These are phyloP conservation scores for Aegilops sharonensis DNA, from an alignment of 176 grass and related monocot genomes.

Conservation along the genomic window DNA sequence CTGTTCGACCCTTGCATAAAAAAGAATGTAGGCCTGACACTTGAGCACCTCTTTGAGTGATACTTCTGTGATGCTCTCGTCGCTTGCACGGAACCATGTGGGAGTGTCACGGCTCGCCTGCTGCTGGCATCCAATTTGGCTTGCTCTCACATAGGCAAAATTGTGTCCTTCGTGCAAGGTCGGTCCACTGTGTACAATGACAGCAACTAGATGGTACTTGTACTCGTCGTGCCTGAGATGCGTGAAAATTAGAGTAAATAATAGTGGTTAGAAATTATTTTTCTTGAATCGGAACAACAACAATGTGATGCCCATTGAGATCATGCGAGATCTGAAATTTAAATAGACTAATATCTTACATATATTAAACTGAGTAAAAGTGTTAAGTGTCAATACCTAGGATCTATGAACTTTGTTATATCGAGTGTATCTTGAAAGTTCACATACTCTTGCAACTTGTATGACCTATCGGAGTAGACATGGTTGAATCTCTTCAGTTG, in stretches of 20 bases:
- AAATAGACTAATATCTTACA: background rate
- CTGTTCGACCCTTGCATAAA: constrained; percentile 50
- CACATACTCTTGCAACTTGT: constrained; percentile 39
- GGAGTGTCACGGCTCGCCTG: background rate
- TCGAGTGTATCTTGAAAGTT: constrained; percentile 51
- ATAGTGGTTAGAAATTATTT: background rate
- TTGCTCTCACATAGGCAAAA: constrained; percentile 45
- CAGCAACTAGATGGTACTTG: constrained; percentile 31
- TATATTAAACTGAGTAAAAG: background rate
- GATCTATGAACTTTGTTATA: constrained; percentile 42
- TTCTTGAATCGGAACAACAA: background rate
- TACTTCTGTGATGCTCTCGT: constrained; percentile 30
- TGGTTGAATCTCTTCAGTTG: constrained; percentile 61
- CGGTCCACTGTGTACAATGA: constrained; percentile 28
- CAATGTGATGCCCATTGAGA: background rate
- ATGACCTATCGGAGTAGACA: background rate
- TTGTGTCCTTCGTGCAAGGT: background rate
- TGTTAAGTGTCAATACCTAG: constrained; percentile 33
- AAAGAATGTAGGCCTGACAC: constrained; percentile 63
- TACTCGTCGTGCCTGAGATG: background rate
- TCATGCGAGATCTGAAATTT: background rate
- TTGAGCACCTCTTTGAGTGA: constrained; percentile 37
- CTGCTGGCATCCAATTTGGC: background rate
- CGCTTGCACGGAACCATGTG: constrained; percentile 52
- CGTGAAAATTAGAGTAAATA: constrained; percentile 9